These are phyloP conservation scores for Gossypium mustelinum DNA, from an alignment of 345 rosid species.

Conservation along the genomic window DNA sequence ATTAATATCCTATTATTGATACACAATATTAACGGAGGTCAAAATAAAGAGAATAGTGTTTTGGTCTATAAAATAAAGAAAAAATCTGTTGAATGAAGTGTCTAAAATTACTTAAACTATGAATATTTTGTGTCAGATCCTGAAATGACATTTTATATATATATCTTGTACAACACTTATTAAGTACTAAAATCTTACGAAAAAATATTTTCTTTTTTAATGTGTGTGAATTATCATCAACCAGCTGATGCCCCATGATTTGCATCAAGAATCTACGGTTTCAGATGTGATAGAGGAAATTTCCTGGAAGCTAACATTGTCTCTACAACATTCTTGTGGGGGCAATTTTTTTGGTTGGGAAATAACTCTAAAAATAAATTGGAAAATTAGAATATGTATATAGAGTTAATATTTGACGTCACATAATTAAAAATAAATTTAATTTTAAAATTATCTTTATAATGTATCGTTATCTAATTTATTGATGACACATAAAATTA, in stretches of 20 bases:
- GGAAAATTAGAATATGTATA: not conserved
- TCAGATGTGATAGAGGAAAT: not conserved
- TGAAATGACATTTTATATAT: rapidly evolving
- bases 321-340: not conserved
- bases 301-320: not conserved
- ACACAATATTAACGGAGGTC: rapidly evolving
- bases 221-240: not conserved
- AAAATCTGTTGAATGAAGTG: rapidly evolving
- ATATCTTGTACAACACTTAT: not conserved
- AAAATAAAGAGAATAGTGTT: rapidly evolving
- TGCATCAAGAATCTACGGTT: not conserved
- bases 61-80: rapidly evolving
- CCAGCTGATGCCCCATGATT: not conserved
- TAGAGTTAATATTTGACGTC: no score
- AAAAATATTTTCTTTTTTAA: not conserved
- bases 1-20: no score
- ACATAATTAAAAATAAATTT: no score
- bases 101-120: no score
- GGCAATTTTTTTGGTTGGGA: not conserved
- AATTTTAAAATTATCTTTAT: no score
- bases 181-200: not conserved
- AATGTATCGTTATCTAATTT: no score
- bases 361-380: not conserved
- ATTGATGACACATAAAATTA: no score
- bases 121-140: no score